Evolutionary conservation across 148 eudicot genomes (phyloP).

Genomic region (Rhododendron molle): DNA sequence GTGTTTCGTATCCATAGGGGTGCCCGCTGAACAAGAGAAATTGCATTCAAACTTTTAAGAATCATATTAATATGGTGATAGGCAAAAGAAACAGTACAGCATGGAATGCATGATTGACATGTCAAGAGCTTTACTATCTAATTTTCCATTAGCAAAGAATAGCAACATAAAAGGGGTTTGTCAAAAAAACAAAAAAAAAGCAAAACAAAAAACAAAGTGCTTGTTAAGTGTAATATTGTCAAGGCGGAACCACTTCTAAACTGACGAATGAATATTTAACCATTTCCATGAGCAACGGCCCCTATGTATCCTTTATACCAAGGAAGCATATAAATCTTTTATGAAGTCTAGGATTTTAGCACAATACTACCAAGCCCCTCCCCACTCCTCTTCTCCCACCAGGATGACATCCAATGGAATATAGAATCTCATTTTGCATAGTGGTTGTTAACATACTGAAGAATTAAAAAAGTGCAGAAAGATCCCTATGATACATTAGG

Average conservation of each 20-base stretch:
- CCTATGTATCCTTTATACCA: neutral
- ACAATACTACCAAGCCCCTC: neutral
- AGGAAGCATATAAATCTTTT: neutral
- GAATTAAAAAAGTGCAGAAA: neutral
- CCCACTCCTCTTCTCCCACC: neutral
- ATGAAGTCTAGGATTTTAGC: neutral
- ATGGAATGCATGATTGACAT: neutral
- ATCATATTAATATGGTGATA: neutral
- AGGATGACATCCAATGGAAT: neutral
- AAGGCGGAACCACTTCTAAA: neutral
- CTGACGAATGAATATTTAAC: neutral
- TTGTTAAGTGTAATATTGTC: neutral
- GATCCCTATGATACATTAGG: neutral
- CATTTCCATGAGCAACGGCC: neutral
- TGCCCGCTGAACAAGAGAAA: slow-evolving; percentile 65
- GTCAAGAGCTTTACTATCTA: neutral
- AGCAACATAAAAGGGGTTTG: neutral
- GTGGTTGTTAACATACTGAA: neutral
- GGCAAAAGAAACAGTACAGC: neutral
- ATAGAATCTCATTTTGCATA: neutral
- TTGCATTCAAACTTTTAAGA: neutral
- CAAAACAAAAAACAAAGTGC: neutral
- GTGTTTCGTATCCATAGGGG: slow-evolving; percentile 33
- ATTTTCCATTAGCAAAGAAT: neutral
- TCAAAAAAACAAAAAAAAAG: no score